Evolutionary conservation across 768 basidiomycete genomes (phyloP).

Genomic region (Auriscalpium orientale): DNA sequence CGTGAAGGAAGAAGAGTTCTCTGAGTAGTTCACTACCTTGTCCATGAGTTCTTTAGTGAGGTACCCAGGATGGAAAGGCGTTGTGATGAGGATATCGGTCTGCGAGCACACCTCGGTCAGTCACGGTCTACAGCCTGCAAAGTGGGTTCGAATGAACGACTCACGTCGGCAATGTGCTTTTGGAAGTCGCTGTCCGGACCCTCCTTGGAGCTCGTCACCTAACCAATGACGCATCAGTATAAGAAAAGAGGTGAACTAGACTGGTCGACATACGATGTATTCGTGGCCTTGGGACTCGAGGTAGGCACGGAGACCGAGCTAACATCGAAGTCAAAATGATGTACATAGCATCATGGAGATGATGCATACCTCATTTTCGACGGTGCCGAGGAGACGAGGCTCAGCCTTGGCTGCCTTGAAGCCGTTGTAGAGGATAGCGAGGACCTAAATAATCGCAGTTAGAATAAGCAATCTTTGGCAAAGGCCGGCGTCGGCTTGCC

Average conservation of each 20-base stretch:
- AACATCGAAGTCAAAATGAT: background rate
- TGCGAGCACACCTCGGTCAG: background rate
- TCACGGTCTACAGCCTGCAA: slow-evolving; percentile 1
- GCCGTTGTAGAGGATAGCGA: slow-evolving; percentile 12
- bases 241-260: too few species aligned
- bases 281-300: slow-evolving; percentile 29
- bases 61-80: slow-evolving; percentile 24
- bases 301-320: slow-evolving; percentile 30
- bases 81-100: slow-evolving; percentile 17
- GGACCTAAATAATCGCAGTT: slow-evolving; percentile 5
- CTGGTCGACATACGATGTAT: slow-evolving; percentile 20
- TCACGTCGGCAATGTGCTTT: slow-evolving; percentile 27
- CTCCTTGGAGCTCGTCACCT: slow-evolving; percentile 32
- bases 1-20: background rate
- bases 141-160: slow-evolving; percentile 3
- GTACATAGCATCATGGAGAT: background rate
- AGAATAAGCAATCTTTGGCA: too few species aligned
- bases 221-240: background rate
- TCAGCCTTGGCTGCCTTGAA: slow-evolving; percentile 20
- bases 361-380: slow-evolving; percentile 24
- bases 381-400: slow-evolving; percentile 26
- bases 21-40: slow-evolving; percentile 2
- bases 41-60: slow-evolving; percentile 20
- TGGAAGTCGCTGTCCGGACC: slow-evolving; percentile 30
- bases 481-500: too few species aligned